Conservation (phyloP, 257 asterid species). For the Ehretia macrophylla region DNA sequence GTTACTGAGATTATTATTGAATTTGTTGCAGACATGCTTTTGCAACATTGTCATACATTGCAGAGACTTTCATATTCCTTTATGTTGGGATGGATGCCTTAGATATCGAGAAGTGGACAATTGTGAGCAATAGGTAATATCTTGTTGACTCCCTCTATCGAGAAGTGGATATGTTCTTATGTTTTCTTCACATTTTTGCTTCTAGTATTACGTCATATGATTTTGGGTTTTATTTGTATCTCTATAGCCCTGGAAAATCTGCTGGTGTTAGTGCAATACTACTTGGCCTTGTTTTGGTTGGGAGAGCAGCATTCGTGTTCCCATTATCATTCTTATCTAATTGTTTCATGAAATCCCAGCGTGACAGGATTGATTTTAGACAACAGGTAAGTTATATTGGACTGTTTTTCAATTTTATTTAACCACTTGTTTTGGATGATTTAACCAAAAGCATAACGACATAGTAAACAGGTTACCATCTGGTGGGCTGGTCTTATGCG, state of each 20-base stretch:
- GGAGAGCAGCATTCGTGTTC: slow-evolving; percentile 68
- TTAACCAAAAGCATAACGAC: background rate
- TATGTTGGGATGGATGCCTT: slow-evolving; percentile 77
- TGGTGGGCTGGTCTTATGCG: slow-evolving; percentile 68
- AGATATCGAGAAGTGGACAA: slow-evolving; percentile 62
- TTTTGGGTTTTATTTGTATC: background rate
- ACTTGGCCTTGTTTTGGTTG: slow-evolving; percentile 57
- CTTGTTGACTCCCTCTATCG: slow-evolving; percentile 23
- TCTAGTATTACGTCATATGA: background rate
- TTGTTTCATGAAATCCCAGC: slow-evolving; percentile 23
- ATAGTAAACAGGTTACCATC: slow-evolving; percentile 3
- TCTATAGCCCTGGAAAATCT: slow-evolving; percentile 60
- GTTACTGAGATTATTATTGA: slow-evolving; percentile 1
- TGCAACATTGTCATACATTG: slow-evolving; percentile 61
- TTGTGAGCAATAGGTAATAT: slow-evolving; percentile 53
- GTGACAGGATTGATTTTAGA: slow-evolving; percentile 37
- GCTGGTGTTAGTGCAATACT: slow-evolving; percentile 49
- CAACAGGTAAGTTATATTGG: slow-evolving; percentile 47
- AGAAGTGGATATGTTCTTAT: slow-evolving; percentile 22
- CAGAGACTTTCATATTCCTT: slow-evolving; percentile 58
- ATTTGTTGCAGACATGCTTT: slow-evolving; percentile 50
- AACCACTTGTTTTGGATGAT: background rate
- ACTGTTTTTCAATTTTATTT: background rate
- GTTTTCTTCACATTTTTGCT: background rate
- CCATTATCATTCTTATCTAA: slow-evolving; percentile 55